Evolutionary conservation across 2,329 filamentous ascomycete genomes (phyloP).

Genomic region (Colletotrichum sp.): DNA sequence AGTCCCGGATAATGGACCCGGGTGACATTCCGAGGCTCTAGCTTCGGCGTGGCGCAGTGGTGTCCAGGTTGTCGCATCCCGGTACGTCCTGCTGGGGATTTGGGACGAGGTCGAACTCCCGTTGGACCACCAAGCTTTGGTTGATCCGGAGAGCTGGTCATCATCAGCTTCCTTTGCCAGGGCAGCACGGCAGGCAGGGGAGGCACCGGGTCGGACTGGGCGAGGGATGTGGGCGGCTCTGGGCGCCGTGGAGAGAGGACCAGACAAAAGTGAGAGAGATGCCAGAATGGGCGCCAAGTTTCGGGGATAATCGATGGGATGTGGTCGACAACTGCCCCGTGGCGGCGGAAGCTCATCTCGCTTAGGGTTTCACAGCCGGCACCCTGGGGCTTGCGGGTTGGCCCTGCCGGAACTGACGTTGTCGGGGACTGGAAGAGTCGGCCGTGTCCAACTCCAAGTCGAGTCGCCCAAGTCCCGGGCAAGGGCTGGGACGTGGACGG

Average conservation of each 20-base stretch:
- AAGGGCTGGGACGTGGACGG: neutral
- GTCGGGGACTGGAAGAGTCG: neutral
- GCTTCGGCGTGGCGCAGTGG: conserved; percentile 18
- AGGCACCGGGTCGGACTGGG: neutral
- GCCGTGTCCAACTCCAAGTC: neutral
- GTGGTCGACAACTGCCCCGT: conserved; percentile 10
- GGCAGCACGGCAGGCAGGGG: neutral
- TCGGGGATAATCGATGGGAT: conserved; percentile 9
- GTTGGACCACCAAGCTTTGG: conserved; percentile 5
- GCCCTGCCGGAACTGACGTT: conserved; percentile 2
- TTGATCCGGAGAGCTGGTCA: conserved; percentile 6
- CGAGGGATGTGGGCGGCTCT: conserved; percentile 14
- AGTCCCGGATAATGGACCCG: conserved; percentile 3
- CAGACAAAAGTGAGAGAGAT: neutral
- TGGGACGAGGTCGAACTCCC: neutral
- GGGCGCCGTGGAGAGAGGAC: neutral
- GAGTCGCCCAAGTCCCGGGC: neutral
- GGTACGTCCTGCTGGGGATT: neutral
- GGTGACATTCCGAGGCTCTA: conserved; percentile 6
- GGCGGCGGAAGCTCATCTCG: conserved; percentile 22
- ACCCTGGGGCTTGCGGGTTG: neutral
- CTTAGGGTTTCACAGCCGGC: conserved; percentile 21
- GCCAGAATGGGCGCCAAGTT: neutral
- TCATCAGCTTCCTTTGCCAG: neutral
- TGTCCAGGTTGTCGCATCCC: neutral